phyloP scores from a whole-genome alignment of 257 asterid genomes.

The Solanum piurae region DNA sequence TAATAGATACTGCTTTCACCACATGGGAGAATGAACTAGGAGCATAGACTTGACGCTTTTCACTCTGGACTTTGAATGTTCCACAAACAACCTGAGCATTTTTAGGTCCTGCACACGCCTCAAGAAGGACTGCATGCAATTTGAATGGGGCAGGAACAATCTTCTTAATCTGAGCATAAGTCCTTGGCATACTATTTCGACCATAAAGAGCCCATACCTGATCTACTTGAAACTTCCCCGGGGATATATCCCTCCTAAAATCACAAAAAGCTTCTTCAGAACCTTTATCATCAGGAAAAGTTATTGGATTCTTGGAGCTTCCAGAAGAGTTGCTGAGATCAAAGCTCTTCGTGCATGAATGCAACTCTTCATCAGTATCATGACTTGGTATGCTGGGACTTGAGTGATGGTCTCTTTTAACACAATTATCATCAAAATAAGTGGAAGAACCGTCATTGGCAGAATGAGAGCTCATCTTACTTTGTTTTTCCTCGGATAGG shows the following conservation, averaged over 20 bases:
- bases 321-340: not conserved
- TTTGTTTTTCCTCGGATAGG: not conserved
- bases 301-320: not conserved
- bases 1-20: not conserved
- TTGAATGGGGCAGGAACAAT: slow-evolving; percentile 1
- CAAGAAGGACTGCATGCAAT: slow-evolving; percentile 9
- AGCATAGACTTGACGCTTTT: not conserved
- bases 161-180: slow-evolving; percentile 12
- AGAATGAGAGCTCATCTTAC: not conserved
- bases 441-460: not conserved
- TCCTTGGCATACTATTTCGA: slow-evolving; percentile 11
- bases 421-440: not conserved
- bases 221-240: slow-evolving; percentile 1
- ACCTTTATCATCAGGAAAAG: not conserved
- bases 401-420: not conserved
- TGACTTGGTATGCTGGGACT: not conserved
- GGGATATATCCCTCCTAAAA: slow-evolving; percentile 4
- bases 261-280: slow-evolving; percentile 4
- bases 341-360: not conserved
- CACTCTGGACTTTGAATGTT: not conserved
- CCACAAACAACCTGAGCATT: slow-evolving; percentile 10
- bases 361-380: not conserved
- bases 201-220: slow-evolving; percentile 22
- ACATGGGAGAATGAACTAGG: slow-evolving; percentile 15
- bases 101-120: not conserved